A percentile compares a stretch with the other conserved stretches of the same genome.
These are phyloP conservation scores for Carex littledalei DNA, from an alignment of 176 grass and related monocot species.

Conservation along the genomic window DNA sequence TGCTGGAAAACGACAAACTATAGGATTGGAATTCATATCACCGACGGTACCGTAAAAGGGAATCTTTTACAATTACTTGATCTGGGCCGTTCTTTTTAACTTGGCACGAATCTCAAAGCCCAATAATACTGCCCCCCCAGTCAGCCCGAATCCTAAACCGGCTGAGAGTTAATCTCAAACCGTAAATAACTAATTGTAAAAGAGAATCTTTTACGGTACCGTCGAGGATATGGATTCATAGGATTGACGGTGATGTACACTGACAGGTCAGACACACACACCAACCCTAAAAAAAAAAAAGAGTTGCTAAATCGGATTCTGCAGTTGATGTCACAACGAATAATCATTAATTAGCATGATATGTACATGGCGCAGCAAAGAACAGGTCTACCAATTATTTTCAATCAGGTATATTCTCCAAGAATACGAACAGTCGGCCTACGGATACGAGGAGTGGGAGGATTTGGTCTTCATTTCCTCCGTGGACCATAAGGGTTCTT, in stretches of 20 bases:
- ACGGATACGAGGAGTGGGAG: neutral
- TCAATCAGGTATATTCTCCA: neutral
- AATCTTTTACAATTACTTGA: too few relatives aligned
- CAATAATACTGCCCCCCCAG: too few relatives aligned
- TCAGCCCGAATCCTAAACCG: too few relatives aligned
- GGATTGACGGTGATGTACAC: neutral
- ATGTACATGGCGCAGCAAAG: neutral
- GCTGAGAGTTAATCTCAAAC: too few relatives aligned
- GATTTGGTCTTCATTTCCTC: neutral
- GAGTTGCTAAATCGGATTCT: neutral
- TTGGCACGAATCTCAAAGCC: too few relatives aligned
- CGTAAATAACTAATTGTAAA: too few relatives aligned
- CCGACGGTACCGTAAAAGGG: too few relatives aligned
- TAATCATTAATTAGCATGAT: neutral
- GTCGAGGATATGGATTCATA: too few relatives aligned
- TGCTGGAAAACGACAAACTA: neutral
- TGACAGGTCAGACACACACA: neutral
- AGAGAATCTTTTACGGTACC: too few relatives aligned
- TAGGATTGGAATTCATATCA: too few relatives aligned
- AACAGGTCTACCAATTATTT: neutral
- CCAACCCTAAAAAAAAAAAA: too few relatives aligned
- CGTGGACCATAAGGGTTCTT: neutral
- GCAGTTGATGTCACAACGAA: neutral
- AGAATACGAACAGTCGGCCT: neutral
- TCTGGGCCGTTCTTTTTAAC: too few relatives aligned